Conservation (phyloP, 2,329 filamentous ascomycete species). For the Trichophyton verrucosum region DNA sequence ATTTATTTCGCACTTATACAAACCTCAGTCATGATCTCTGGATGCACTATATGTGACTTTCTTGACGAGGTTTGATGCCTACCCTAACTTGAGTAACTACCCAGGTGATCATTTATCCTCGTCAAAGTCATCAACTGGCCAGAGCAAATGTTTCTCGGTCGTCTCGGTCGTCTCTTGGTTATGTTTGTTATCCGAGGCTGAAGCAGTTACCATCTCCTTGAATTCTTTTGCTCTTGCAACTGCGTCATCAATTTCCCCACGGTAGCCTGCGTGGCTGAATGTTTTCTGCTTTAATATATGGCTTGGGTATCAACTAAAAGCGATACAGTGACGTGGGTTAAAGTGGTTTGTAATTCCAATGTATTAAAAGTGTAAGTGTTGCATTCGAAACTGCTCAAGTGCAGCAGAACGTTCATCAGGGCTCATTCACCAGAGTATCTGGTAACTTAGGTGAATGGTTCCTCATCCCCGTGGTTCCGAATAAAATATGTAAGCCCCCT, state of each 20-base stretch:
- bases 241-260: not conserved
- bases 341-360: not conserved
- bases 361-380: not conserved
- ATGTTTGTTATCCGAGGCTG: not conserved
- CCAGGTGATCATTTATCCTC: constrained; percentile 4
- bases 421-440: not conserved
- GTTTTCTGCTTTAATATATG: not conserved
- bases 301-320: not conserved
- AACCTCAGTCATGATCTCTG: too few relatives aligned
- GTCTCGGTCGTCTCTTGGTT: constrained; percentile 5
- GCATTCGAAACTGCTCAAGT: not conserved
- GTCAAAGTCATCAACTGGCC: constrained; percentile 8
- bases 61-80: too few relatives aligned
- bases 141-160: constrained; percentile 5
- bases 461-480: not conserved
- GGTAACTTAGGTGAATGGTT: not conserved
- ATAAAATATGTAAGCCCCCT: not conserved
- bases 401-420: not conserved
- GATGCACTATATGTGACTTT: too few relatives aligned
- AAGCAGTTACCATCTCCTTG: not conserved
- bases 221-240: not conserved
- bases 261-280: not conserved
- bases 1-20: too few relatives aligned
- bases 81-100: too few relatives aligned
- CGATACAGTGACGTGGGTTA: not conserved